Conservation (phyloP, 805 yeast genomes). For the Suhomyces kilbournensis region DNA sequence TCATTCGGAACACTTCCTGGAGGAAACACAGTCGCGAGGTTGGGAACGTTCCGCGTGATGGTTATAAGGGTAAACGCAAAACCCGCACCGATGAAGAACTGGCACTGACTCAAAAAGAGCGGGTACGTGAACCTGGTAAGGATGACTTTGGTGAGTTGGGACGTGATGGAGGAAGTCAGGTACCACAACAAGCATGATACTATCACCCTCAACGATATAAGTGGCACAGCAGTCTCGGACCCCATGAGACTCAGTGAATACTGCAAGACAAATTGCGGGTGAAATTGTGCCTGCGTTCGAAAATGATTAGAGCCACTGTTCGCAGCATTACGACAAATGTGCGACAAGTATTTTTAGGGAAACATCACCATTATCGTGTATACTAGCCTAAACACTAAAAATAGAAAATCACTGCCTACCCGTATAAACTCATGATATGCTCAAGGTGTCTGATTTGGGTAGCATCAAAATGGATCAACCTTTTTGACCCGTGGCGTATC, state of each 20-base stretch:
- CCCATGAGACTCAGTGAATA: conserved; percentile 1
- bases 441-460: background rate
- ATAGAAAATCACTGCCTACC: background rate
- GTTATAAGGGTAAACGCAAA: conserved; percentile 40
- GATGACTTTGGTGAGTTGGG: conserved; percentile 60
- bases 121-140: conserved; percentile 58
- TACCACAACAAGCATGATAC: conserved; percentile 59
- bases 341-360: background rate
- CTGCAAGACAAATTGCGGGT: background rate
- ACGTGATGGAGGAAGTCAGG: conserved; percentile 56
- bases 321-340: background rate
- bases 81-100: conserved; percentile 51
- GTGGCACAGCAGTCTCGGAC: conserved; percentile 19
- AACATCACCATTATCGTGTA: background rate
- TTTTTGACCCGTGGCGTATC: background rate
- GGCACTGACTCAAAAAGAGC: conserved; percentile 61
- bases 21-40: conserved; percentile 43
- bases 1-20: conserved; percentile 51
- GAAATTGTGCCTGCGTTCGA: background rate
- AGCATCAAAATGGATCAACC: background rate
- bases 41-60: conserved; percentile 29
- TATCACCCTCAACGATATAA: conserved; percentile 35
- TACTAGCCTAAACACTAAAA: background rate
- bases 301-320: background rate
- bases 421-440: background rate